A percentile compares a stretch with the other conserved stretches of the same genome.
Evolutionary conservation across 2,329 filamentous ascomycete genomes (phyloP).

Genomic region (Fusarium floridanum): DNA sequence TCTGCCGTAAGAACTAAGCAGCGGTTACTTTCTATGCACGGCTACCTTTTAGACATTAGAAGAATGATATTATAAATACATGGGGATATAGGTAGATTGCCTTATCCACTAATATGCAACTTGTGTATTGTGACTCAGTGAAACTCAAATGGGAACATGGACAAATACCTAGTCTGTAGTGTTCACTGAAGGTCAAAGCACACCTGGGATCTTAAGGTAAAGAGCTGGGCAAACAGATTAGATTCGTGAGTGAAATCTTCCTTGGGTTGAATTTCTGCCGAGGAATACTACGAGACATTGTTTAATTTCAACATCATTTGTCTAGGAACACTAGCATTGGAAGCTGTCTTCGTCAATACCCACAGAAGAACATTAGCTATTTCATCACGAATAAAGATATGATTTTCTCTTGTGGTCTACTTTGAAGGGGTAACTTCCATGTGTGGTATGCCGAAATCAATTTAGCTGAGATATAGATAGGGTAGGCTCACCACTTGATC

Average conservation of each 20-base stretch:
- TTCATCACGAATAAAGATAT: neutral
- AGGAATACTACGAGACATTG: neutral
- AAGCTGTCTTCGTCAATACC: neutral
- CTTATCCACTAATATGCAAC: neutral
- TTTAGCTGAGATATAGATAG: neutral
- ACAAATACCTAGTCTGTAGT: neutral
- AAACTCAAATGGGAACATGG: neutral
- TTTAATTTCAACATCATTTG: neutral
- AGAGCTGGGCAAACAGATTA: neutral
- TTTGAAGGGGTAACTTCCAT: neutral
- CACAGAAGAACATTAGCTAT: neutral
- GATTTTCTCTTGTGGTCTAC: neutral
- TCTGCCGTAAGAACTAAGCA: slow-evolving; percentile 11
- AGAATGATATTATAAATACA: neutral
- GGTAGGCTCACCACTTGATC: neutral
- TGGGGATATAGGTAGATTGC: neutral
- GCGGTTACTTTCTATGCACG: neutral
- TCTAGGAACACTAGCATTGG: neutral
- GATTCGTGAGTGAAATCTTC: neutral
- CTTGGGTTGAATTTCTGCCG: neutral
- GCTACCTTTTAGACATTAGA: neutral
- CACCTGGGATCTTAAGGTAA: neutral
- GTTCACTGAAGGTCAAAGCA: neutral
- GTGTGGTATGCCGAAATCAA: neutral
- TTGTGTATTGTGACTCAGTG: neutral